Conservation (phyloP, 2,329 filamentous ascomycete genomes). For the Diaporthe sp. region DNA sequence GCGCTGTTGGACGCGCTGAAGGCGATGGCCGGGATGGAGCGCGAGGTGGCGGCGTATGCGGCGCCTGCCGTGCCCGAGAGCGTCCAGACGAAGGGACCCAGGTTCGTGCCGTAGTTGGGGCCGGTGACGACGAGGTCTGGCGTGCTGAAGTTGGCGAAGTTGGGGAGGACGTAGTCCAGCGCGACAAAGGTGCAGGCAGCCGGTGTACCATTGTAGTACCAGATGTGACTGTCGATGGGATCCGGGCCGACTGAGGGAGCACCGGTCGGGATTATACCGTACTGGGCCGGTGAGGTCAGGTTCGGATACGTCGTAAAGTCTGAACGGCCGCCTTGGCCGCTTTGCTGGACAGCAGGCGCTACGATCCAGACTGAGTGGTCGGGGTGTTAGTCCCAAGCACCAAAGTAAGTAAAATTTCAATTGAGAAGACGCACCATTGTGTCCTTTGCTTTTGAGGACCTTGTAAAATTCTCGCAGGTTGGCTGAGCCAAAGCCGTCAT, state of each 20-base stretch:
- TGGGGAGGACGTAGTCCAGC: constrained; percentile 68
- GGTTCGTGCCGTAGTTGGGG: constrained; percentile 69
- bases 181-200: constrained; percentile 69
- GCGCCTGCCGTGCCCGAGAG: constrained; percentile 65
- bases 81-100: constrained; percentile 68
- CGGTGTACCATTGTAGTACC: constrained; percentile 73
- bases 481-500: constrained; percentile 58
- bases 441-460: constrained; percentile 67
- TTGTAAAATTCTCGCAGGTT: constrained; percentile 58
- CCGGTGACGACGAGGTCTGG: constrained; percentile 69
- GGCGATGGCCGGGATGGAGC: constrained; percentile 64
- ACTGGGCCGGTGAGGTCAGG: constrained; percentile 58
- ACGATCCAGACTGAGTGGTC: constrained; percentile 55
- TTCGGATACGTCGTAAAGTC: constrained; percentile 59
- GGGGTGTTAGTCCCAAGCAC: not conserved
- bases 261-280: constrained; percentile 58
- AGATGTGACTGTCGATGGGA: constrained; percentile 66
- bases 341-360: constrained; percentile 58
- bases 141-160: constrained; percentile 60
- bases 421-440: constrained; percentile 58
- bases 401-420: not conserved
- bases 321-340: constrained; percentile 59
- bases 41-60: constrained; percentile 63
- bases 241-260: constrained; percentile 64
- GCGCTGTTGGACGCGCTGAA: constrained; percentile 59